Evolutionary conservation across 768 basidiomycete genomes (phyloP).

Genomic region (Mrakia gelida): DNA sequence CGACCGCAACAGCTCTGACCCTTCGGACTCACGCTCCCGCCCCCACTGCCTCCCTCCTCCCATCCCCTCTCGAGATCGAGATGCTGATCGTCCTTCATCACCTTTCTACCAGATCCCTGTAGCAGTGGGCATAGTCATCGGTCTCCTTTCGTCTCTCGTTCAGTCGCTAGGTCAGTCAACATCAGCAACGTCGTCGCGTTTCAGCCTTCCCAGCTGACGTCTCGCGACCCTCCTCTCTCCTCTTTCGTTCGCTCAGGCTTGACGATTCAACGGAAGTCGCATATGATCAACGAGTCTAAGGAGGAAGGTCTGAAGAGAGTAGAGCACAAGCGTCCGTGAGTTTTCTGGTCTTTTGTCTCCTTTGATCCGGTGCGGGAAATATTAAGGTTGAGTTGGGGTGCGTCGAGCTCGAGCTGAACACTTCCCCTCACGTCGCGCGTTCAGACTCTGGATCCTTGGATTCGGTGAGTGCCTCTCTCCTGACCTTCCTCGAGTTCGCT

Average conservation of each 20-base stretch:
- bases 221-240: not conserved
- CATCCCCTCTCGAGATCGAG: too few relatives aligned
- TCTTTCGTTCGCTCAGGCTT: constrained; percentile 50
- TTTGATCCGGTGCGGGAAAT: not conserved
- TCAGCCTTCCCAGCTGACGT: not conserved
- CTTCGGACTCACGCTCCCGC: too few relatives aligned
- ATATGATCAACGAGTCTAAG: constrained; percentile 71
- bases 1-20: too few relatives aligned
- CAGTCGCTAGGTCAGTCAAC: constrained; percentile 62
- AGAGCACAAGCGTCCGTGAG: constrained; percentile 76
- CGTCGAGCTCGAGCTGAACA: not conserved
- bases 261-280: constrained; percentile 89
- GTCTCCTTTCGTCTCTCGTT: constrained; percentile 78
- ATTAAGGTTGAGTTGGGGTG: too few relatives aligned
- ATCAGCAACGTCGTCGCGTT: not conserved
- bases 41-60: too few relatives aligned
- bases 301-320: constrained; percentile 61
- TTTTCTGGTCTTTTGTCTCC: constrained; percentile 33
- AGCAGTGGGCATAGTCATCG: constrained; percentile 49
- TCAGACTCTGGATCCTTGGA: constrained; percentile 78
- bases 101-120: constrained; percentile 36
- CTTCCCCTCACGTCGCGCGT: not conserved
- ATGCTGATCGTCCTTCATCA: too few relatives aligned
- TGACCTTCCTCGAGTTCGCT: not conserved
- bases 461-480: constrained; percentile 52